Evolutionary conservation across 2,329 filamentous ascomycete species (phyloP).

Genomic region (Fusarium beomiforme): DNA sequence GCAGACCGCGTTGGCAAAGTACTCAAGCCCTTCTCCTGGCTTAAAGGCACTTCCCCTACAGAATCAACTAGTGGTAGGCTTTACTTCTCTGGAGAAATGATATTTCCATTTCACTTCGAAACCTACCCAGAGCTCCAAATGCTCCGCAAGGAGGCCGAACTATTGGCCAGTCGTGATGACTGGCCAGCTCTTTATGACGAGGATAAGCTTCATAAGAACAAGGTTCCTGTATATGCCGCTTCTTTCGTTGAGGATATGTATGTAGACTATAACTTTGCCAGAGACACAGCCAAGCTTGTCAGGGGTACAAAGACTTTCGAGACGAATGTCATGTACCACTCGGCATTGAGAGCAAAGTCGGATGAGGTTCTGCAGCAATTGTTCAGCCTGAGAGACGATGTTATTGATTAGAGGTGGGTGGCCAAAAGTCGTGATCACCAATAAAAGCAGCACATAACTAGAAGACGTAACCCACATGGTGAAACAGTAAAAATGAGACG

Average conservation of each 20-base stretch:
- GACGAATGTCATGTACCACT: slow-evolving; percentile 89
- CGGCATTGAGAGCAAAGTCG: slow-evolving; percentile 77
- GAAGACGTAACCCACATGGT: not conserved
- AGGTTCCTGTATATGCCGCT: slow-evolving; percentile 87
- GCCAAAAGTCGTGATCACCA: not conserved
- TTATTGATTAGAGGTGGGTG: slow-evolving; percentile 59
- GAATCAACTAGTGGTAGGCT: slow-evolving; percentile 60
- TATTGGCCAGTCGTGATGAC: slow-evolving; percentile 72
- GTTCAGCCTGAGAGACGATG: slow-evolving; percentile 79
- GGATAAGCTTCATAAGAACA: slow-evolving; percentile 76
- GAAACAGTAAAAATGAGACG: not conserved
- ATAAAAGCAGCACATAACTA: not conserved
- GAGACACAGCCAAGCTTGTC: slow-evolving; percentile 78
- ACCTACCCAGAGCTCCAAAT: slow-evolving; percentile 79
- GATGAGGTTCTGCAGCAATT: slow-evolving; percentile 82
- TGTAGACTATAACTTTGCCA: slow-evolving; percentile 79
- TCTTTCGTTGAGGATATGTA: slow-evolving; percentile 93
- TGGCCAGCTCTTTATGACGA: slow-evolving; percentile 85
- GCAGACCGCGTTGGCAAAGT: slow-evolving; percentile 70
- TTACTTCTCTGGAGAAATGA: slow-evolving; percentile 92
- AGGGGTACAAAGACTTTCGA: slow-evolving; percentile 82
- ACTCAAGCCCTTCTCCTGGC: slow-evolving; percentile 62
- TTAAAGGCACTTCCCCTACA: slow-evolving; percentile 47
- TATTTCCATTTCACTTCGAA: slow-evolving; percentile 86
- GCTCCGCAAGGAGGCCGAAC: slow-evolving; percentile 74